phyloP scores from a whole-genome alignment of 2,329 filamentous ascomycete genomes.

The Arthrobotrys pseudoclavata region DNA sequence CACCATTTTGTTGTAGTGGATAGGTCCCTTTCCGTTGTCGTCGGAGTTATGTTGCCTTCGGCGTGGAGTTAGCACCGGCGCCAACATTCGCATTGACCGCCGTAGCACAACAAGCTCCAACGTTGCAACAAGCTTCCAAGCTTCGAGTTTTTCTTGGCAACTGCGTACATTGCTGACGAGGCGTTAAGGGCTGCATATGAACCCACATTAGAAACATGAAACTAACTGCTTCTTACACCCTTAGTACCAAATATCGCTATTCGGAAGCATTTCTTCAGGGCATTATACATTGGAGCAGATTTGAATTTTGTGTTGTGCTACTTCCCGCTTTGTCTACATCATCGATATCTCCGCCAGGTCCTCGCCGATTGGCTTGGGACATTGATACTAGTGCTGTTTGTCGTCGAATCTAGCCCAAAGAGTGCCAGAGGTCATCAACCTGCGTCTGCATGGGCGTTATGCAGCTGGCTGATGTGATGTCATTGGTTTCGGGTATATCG shows the following conservation, averaged over 20 bases:
- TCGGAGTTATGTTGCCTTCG: not conserved
- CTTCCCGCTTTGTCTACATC: not conserved
- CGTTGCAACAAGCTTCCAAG: not conserved
- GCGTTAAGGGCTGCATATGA: conserved; percentile 12
- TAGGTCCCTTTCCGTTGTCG: conserved; percentile 6
- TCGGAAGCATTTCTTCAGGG: not conserved
- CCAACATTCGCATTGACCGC: not conserved
- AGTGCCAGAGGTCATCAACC: conserved; percentile 17
- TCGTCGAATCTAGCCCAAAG: conserved; percentile 10
- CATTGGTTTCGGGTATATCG: not conserved
- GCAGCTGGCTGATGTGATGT: conserved; percentile 25
- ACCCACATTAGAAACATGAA: not conserved
- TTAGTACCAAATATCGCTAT: conserved; percentile 3
- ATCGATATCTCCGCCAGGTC: not conserved
- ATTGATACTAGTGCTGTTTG: not conserved
- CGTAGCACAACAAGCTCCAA: not conserved
- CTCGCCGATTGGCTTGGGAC: not conserved
- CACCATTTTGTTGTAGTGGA: not conserved
- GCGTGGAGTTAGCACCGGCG: conserved; percentile 14
- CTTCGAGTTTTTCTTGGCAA: not conserved
- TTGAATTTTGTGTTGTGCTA: conserved; percentile 4
- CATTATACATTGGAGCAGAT: not conserved
- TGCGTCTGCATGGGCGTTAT: conserved; percentile 10
- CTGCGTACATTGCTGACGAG: conserved; percentile 5
- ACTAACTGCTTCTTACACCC: not conserved